Conservation (phyloP, 2,329 filamentous ascomycete genomes). For the Dothistroma septosporum region DNA sequence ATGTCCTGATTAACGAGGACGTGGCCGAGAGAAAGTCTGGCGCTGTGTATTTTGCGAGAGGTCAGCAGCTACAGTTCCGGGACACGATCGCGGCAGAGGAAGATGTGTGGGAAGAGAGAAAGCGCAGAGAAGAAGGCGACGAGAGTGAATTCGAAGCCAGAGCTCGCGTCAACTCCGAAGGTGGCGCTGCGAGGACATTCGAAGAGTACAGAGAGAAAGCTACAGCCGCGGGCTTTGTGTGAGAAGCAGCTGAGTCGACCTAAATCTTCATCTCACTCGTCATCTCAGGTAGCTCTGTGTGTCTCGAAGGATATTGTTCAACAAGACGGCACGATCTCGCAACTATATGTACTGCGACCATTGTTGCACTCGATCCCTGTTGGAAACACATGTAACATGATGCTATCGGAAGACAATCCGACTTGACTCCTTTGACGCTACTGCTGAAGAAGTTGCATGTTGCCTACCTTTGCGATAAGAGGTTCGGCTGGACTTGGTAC, state of each 20-base stretch:
- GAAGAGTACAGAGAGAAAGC: constrained; percentile 47
- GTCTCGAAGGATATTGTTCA: too few relatives aligned
- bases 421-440: too few relatives aligned
- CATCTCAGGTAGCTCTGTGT: too few relatives aligned
- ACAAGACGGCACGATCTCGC: too few relatives aligned
- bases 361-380: too few relatives aligned
- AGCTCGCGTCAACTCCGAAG: constrained; percentile 28
- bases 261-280: background rate
- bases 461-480: too few relatives aligned
- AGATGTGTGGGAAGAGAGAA: constrained; percentile 43
- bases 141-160: constrained; percentile 28
- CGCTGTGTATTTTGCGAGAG: constrained; percentile 44
- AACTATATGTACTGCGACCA: too few relatives aligned
- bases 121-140: constrained; percentile 27
- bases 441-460: too few relatives aligned
- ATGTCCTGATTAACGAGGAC: constrained; percentile 45
- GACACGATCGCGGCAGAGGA: constrained; percentile 42
- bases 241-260: too few relatives aligned
- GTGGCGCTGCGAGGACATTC: constrained; percentile 38
- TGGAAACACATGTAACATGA: too few relatives aligned
- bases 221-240: constrained; percentile 33
- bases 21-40: constrained; percentile 42
- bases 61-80: constrained; percentile 39
- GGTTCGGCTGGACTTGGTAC: too few relatives aligned
- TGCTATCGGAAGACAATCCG: too few relatives aligned